Evolutionary conservation across 1,139 yeast species (phyloP).

Genomic region (Wickerhamiella pararugosa): DNA sequence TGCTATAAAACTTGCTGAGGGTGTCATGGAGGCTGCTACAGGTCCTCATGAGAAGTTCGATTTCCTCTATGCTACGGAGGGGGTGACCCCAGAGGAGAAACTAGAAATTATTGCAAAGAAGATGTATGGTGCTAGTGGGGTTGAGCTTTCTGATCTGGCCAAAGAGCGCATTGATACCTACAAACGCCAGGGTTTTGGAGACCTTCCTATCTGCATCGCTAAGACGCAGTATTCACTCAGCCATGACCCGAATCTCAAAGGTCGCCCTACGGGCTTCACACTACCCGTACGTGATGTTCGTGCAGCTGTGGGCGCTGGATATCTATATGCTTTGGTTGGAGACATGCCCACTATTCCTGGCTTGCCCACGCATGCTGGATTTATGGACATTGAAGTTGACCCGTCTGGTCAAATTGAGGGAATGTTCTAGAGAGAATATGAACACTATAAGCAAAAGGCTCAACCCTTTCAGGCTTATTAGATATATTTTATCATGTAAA

Average conservation of each 20-base stretch:
- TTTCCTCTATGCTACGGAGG: conserved; percentile 57
- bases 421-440: conserved; percentile 39
- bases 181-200: conserved; percentile 78
- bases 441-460: no score
- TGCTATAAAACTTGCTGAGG: conserved; percentile 75
- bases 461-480: no score
- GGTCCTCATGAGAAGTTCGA: conserved; percentile 37
- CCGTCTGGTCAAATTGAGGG: conserved; percentile 93
- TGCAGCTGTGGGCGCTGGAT: conserved; percentile 94
- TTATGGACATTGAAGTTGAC: conserved; percentile 90
- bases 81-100: conserved; percentile 60
- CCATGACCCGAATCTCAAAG: conserved; percentile 84
- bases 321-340: conserved; percentile 90
- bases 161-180: conserved; percentile 69
- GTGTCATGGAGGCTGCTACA: conserved; percentile 52
- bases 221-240: conserved; percentile 95
- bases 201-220: conserved; percentile 91
- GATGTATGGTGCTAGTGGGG: conserved; percentile 91
- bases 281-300: conserved; percentile 91
- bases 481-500: not conserved
- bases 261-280: conserved; percentile 89
- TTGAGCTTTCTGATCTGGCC: conserved; percentile 79
- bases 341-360: conserved; percentile 98
- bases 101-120: conserved; percentile 68
- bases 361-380: conserved; percentile 90